Evolutionary conservation across 257 asterid species (phyloP), one percentile per base, ranked within the genome.

Genomic region (Cordia subcordata): DNA sequence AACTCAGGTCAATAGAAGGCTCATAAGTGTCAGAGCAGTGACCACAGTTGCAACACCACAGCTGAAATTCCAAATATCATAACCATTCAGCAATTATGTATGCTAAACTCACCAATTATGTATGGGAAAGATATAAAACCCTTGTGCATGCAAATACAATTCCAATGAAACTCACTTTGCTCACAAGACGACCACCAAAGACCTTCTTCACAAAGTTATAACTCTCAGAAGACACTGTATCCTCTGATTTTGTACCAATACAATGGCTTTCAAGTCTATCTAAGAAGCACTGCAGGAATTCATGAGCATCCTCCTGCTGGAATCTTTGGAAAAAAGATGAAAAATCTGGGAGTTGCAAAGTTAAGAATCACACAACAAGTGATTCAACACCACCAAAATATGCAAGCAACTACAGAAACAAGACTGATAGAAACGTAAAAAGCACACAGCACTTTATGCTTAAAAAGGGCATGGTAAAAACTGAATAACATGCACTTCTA

Each of bases 221-320:
- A 55, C 71, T 63, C 62, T 58, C 68, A 19, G 66, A 40, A 72
- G 78, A 35, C 32, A 17, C 12, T 27, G 23, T 20, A 14, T 57
- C 65, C n/a, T 62, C 60, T 18, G 9, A 19, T 65, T 63, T 58
- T 20, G 51, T 38, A 67, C 76, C 61, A 37, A 61, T 39, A 44
- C 64, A 60, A 19, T 72, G 80, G 19, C 60, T 71, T 64, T 84
- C 95, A 53, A 92, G 96, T 68, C 72, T 79, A 72, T 88, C 90
- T 79, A 91, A 47, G 71, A 85, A 84, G 54, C 93, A 91, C 61
- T 88, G 90, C n/a, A 91, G 82, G 67, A 88, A 91, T 54, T 91
- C 95, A 62, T 88, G 93, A 58, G 96, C 94, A 73, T 91, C 98
- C 72, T 88, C 96, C 66, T 88, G 96, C 75, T 79, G 90, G 52